Evolutionary conservation across 257 asterid genomes (phyloP), one percentile per base, ranked within the genome.

Genomic region (Rubia yunnanensis): DNA sequence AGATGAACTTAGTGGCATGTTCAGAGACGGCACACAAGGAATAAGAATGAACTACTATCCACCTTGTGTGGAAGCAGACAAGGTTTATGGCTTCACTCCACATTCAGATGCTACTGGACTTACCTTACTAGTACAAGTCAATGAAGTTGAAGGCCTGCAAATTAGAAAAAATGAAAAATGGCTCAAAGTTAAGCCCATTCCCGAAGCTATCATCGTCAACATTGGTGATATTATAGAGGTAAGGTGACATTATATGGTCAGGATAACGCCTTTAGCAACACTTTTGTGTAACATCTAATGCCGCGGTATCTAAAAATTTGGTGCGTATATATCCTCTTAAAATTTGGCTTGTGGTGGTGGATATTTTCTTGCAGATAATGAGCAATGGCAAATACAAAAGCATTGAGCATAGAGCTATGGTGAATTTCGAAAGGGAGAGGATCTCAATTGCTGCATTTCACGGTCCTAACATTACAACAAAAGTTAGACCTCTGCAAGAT

Each of bases 11-110:
- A 58, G 48, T 11, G 36, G 44, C 58, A 36, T 67, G 27, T 76
- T 20, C 53, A 64, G 73, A 63, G 79, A 79, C 44, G 70, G 81
- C 55, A 67, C 57, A 18, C 84, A 76, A 60, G 81, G 77, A 36
- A 70, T 79, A 26, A 76, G 81, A 67, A 76, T 79, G 81, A 76
- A 79, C 59, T 79, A 70, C 34, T 73, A 76, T 28, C 84, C 84
- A 58, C 77, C 81, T 11, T 75, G 78, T 48, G 30, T 55, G 17
- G 41, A 54, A 30, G 81, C 81, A 66, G 74, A 73, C 59, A 70
- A 67, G 59, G 81, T 79, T 26, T 58, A 70, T 10, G 79, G 84
- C 26, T 74, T 79, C 17, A 2, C 63, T 23, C 73, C 81, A 23
- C 81, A 77, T 67, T 73, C 78, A 18, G 81, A 77, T 66, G 81